Evolutionary conservation across 2,329 filamentous ascomycete species (phyloP).

Genomic region (Pyrenochaeta sp.): DNA sequence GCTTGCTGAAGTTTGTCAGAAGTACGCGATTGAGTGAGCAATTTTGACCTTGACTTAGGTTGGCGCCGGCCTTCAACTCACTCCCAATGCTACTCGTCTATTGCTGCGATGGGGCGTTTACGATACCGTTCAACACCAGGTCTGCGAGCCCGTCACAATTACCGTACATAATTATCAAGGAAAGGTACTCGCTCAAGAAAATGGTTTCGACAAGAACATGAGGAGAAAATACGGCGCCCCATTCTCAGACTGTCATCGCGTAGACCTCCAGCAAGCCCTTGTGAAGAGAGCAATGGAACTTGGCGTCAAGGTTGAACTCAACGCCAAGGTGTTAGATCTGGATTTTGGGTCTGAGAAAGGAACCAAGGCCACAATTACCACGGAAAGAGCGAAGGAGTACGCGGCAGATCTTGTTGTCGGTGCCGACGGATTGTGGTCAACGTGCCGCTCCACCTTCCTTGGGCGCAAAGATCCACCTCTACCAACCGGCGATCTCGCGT

Average conservation of each 20-base stretch:
- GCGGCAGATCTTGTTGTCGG: constrained; percentile 66
- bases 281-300: constrained; percentile 60
- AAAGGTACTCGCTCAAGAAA: constrained; percentile 58
- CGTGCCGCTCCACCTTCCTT: constrained; percentile 54
- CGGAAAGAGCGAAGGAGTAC: constrained; percentile 50
- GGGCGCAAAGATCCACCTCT: constrained; percentile 24
- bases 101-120: constrained; percentile 61
- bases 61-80: constrained; percentile 46
- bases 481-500: constrained; percentile 71
- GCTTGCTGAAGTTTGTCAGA: constrained; percentile 52
- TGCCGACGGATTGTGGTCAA: constrained; percentile 71
- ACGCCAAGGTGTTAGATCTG: constrained; percentile 56
- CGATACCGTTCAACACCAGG: constrained; percentile 48
- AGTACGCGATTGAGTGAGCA: too few species aligned
- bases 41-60: too few species aligned
- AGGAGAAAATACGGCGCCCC: constrained; percentile 63
- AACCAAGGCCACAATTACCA: constrained; percentile 49
- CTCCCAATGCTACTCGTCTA: constrained; percentile 55
- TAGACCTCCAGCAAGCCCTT: constrained; percentile 65
- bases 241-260: constrained; percentile 68
- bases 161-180: constrained; percentile 63
- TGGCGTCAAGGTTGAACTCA: constrained; percentile 60
- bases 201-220: constrained; percentile 62
- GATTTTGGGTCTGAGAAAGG: constrained; percentile 52
- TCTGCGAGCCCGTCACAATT: constrained; percentile 56